phyloP scores from a whole-genome alignment of 2,329 filamentous ascomycete species.

The Paradendryphiella salina region DNA sequence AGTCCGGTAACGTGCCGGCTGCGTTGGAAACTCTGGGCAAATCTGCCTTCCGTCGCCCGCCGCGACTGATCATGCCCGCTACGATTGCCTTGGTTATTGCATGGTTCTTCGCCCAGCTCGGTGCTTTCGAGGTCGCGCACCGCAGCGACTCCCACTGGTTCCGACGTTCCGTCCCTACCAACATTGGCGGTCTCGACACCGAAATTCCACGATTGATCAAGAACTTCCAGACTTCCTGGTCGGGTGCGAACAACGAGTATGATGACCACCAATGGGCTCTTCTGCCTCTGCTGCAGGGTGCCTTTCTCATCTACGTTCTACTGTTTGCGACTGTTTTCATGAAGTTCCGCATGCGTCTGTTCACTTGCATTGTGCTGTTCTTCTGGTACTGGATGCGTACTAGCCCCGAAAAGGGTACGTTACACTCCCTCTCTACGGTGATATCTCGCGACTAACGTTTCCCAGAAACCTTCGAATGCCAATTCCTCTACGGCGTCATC shows the following conservation, averaged over 20 bases:
- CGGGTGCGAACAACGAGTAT: slow-evolving; percentile 55
- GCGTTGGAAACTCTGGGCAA: slow-evolving; percentile 56
- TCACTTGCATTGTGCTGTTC: slow-evolving; percentile 53
- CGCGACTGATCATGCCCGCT: slow-evolving; percentile 57
- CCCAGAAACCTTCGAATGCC: slow-evolving; percentile 58
- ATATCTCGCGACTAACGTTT: slow-evolving; percentile 12
- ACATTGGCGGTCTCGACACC: slow-evolving; percentile 50
- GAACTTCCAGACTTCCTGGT: slow-evolving; percentile 56
- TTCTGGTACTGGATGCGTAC: slow-evolving; percentile 56
- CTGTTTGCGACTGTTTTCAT: slow-evolving; percentile 55
- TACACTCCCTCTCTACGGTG: not conserved
- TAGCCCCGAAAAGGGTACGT: slow-evolving; percentile 52
- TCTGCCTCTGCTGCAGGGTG: slow-evolving; percentile 54
- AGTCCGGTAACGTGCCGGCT: slow-evolving; percentile 50
- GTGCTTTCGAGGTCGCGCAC: slow-evolving; percentile 54
- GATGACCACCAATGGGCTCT: slow-evolving; percentile 62
- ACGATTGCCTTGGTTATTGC: slow-evolving; percentile 57
- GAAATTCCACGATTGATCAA: slow-evolving; percentile 52
- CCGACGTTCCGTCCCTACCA: slow-evolving; percentile 53
- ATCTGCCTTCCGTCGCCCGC: slow-evolving; percentile 58
- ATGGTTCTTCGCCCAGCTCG: slow-evolving; percentile 55
- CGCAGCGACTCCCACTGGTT: slow-evolving; percentile 57
- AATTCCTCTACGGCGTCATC: slow-evolving; percentile 57
- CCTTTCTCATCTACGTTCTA: slow-evolving; percentile 56
- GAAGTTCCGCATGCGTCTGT: slow-evolving; percentile 53